Evolutionary conservation across 495 filamentous ascomycete species (phyloP), one percentile per base, ranked within the genome.

Genomic region (Xylaria sp.): DNA sequence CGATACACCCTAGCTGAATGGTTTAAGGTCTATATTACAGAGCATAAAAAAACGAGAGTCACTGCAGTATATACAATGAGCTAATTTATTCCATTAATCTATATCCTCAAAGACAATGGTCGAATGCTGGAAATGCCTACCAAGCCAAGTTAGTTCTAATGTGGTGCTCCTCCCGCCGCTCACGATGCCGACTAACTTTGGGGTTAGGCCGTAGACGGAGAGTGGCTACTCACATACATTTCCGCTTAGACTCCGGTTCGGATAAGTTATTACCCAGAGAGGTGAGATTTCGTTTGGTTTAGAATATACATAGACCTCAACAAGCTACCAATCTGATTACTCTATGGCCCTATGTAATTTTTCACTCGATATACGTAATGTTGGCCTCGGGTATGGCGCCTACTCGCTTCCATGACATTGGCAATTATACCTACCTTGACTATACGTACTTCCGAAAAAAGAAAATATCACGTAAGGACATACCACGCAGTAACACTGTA

Each of bases 321-420:
- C n/a, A n/a, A n/a, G n/a, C n/a, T n/a, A n/a, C n/a, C n/a, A n/a
- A n/a, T n/a, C n/a, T 44, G 61, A 33, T 14, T 21, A 14, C 8
- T 4, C 35, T 37, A 8, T 37, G 8, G 35, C 35, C 35, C 8
- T 37, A 37, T 8, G n/a, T 29, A 14, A 62, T 19, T 46, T 7
- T 63, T 63, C 24, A 63, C 26, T 37, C 35, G 61, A 46, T 44
- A 46, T 29, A 3, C 29, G 50, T 53, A 12, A 21, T 50, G 26
- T 17, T 21, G 17, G n/a, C 8, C 44, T 35, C 62, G 62, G 62
- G 31, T 37, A 66, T 9, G 11, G 62, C 46, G 61, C 40, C 61
- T 63, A 48, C 41, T 63, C 26, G 61, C 57, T 21, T 37, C 14
- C 17, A 12, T 17, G 21, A n/a, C 19, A 19, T 59, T 59, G 19